Evolutionary conservation across 805 yeast species (phyloP).

Genomic region (Suhomyces pyralidae): DNA sequence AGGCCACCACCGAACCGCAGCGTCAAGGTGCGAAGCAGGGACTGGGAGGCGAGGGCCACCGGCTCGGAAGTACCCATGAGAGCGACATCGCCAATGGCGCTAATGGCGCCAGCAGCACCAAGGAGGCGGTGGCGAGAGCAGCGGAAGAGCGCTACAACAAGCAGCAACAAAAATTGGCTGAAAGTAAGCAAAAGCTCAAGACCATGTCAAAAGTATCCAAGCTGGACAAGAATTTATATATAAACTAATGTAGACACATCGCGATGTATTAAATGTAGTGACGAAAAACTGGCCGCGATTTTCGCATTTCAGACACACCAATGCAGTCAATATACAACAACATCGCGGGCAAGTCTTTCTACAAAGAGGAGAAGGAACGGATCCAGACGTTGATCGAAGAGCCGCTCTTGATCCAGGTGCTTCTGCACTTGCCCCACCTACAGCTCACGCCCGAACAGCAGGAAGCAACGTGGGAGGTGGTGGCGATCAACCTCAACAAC

Average conservation of each 20-base stretch:
- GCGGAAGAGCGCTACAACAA: constrained; percentile 34
- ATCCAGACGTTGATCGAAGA: constrained; percentile 20
- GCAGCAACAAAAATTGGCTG: constrained; percentile 24
- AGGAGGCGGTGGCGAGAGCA: constrained; percentile 38
- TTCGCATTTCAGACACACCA: neutral
- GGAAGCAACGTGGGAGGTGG: constrained; percentile 32
- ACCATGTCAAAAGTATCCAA: constrained; percentile 28
- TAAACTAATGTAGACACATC: neutral
- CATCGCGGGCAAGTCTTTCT: constrained; percentile 19
- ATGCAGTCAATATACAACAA: neutral
- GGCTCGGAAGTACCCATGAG: neutral
- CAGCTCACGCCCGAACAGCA: constrained; percentile 21
- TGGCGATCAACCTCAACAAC: constrained; percentile 31
- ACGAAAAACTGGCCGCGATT: neutral
- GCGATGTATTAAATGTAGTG: neutral
- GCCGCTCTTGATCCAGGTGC: constrained; percentile 27
- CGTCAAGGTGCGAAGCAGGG: neutral
- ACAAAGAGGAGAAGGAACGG: constrained; percentile 22
- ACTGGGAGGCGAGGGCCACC: neutral
- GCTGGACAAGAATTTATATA: constrained; percentile 30
- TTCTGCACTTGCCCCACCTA: constrained; percentile 30
- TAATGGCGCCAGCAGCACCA: constrained; percentile 10
- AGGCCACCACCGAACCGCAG: neutral
- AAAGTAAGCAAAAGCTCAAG: constrained; percentile 29
- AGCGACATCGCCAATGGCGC: neutral